phyloP scores from a whole-genome alignment of 768 basidiomycete species.

The Lentinula sp. region DNA sequence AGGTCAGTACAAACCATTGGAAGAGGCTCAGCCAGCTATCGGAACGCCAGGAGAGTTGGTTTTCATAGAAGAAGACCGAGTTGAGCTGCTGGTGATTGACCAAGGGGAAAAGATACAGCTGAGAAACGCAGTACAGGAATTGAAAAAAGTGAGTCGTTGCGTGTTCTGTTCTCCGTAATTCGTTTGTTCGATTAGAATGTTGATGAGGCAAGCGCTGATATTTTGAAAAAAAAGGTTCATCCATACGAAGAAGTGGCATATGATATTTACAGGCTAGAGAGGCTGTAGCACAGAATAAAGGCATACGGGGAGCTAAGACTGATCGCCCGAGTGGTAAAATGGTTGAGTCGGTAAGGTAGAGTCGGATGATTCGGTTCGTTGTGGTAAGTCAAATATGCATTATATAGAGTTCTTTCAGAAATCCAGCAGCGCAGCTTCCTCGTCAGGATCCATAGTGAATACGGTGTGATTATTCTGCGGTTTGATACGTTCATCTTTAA shows the following conservation, averaged over 20 bases:
- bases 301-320: too few relatives aligned
- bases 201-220: not conserved
- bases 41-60: conserved; percentile 36
- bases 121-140: conserved; percentile 2
- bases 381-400: too few relatives aligned
- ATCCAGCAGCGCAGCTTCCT: conserved; percentile 2
- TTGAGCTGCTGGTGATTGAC: conserved; percentile 5
- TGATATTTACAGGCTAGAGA: conserved; percentile 15
- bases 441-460: conserved; percentile 26
- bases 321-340: too few relatives aligned
- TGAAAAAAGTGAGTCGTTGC: conserved; percentile 1
- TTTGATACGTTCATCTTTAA: conserved; percentile 83
- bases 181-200: not conserved
- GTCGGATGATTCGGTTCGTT: too few relatives aligned
- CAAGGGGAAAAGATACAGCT: conserved; percentile 4
- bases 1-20: conserved; percentile 42
- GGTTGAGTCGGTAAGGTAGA: too few relatives aligned
- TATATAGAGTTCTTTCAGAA: not conserved
- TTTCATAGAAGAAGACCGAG: conserved; percentile 31
- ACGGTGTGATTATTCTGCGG: conserved; percentile 44
- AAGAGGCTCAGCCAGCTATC: conserved; percentile 37
- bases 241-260: conserved; percentile 7
- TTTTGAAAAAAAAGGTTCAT: not conserved
- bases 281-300: conserved; percentile 12
- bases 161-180: not conserved